phyloP scores from a whole-genome alignment of 345 rosid genomes.

The Acer saccharum region DNA sequence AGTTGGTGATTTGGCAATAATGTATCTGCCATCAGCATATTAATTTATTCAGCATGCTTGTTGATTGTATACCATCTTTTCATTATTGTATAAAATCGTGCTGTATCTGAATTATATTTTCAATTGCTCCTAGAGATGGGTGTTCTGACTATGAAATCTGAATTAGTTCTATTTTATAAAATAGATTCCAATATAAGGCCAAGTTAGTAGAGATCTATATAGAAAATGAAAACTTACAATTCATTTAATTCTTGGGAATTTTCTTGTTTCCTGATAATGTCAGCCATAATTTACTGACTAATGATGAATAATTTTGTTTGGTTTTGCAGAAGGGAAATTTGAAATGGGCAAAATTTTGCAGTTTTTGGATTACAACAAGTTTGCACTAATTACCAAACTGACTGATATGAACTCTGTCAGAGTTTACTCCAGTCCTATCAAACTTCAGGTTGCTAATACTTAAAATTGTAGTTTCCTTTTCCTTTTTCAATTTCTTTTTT shows the following conservation, averaged over 20 bases:
- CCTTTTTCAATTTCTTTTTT: neutral
- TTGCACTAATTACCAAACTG: constrained; percentile 74
- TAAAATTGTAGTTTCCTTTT: neutral
- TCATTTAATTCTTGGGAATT: neutral
- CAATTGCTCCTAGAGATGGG: neutral
- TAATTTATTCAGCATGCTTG: neutral
- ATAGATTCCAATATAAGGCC: neutral
- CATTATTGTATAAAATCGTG: neutral
- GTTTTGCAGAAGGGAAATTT: constrained; percentile 64
- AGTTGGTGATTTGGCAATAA: constrained; percentile 27
- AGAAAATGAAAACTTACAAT: neutral
- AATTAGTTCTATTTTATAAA: neutral
- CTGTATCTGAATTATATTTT: neutral
- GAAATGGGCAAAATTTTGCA: constrained; percentile 54
- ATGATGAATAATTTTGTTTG: constrained; percentile 13
- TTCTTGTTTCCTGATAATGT: constrained; percentile 3
- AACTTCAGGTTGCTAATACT: constrained; percentile 65
- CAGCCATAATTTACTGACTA: constrained; percentile 17
- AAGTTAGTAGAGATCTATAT: neutral
- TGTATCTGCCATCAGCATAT: neutral
- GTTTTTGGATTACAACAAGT: constrained; percentile 73
- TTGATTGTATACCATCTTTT: constrained; percentile 5
- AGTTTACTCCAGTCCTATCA: constrained; percentile 75
- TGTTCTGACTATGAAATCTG: neutral
- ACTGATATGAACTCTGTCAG: constrained; percentile 67